Evolutionary conservation across 2,329 filamentous ascomycete genomes (phyloP), one percentile per base, ranked within the genome.

Genomic region (Acarospora socialis): DNA sequence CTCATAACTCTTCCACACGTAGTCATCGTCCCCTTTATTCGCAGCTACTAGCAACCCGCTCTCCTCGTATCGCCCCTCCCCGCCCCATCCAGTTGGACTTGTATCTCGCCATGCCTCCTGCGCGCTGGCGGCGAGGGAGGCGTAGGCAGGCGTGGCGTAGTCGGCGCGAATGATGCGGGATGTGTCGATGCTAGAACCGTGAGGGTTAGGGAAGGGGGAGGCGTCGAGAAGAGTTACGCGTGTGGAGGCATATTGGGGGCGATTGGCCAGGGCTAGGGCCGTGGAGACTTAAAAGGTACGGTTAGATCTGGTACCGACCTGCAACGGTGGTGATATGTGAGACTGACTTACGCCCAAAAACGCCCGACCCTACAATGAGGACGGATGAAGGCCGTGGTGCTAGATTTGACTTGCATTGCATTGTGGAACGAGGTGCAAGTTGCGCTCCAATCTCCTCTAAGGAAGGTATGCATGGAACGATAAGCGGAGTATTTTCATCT

Each of bases 81-180:
- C 68, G 33, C 16, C n/a, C 15, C 16, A 15, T 14, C 28, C 45
- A 40, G 17, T 45, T 42, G 34, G 43, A 48, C n/a, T 44, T 34
- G 7, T 42, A 34, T 18, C 51, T 67, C 69, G 45, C 65, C 65
- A 45, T 77, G 71, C 81, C 74, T 63, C 54, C 47, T 81, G 79
- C 2, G 84, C 83, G 21, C 71, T 61, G 12, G 70, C 65, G 13
- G 77, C 83, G 27, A 95, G 71, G 10, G 64, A 59, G 4, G 82
- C 70, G 55, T 95, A 95, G 14, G 75, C 69, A 0, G 70, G 60
- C 48, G 87, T 75, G 4, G 81, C 76, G 50, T 95, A 95, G 63
- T 95, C 87, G 21, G 76, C 66, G 20, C 72, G 65, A 30, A 77
- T 62, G 42, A 76, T 75, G 34, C 72, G 69, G 14, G 67, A 73